Evolutionary conservation across 1,284 basidiomycete species (phyloP).

Genomic region (Cryptococcus sp.): DNA sequence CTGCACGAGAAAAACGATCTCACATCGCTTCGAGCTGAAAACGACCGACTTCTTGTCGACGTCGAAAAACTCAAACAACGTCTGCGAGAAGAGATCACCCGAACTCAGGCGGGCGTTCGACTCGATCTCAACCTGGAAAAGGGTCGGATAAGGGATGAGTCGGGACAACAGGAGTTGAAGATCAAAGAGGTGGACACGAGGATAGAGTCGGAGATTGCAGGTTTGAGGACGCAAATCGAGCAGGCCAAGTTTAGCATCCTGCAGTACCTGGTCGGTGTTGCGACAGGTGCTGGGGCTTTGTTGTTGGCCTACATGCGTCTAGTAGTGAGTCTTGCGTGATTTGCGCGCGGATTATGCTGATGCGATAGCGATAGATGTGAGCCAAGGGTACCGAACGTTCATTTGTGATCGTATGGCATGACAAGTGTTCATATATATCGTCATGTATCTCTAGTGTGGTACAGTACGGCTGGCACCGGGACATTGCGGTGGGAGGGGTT

Average conservation of each 20-base stretch:
- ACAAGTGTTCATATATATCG: no score
- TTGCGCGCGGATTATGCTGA: neutral
- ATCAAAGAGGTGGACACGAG: conserved; percentile 97
- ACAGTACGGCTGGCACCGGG: no score
- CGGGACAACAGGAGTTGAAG: conserved; percentile 86
- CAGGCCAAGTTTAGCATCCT: conserved; percentile 64
- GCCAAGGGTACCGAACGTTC: no score
- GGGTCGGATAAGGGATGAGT: conserved; percentile 88
- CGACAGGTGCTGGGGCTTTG: conserved; percentile 45
- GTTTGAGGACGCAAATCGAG: conserved; percentile 82
- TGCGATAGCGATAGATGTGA: conserved; percentile 1
- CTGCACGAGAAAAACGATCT: conserved; percentile 97
- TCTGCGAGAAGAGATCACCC: conserved; percentile 81
- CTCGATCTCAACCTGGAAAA: conserved; percentile 96
- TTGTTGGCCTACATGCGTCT: conserved; percentile 47
- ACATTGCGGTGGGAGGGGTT: no score
- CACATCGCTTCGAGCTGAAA: conserved; percentile 90
- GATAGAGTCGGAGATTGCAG: conserved; percentile 95
- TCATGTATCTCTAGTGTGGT: no score
- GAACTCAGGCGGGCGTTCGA: conserved; percentile 89
- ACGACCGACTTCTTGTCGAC: conserved; percentile 83
- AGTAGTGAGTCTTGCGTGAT: conserved; percentile 29
- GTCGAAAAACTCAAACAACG: conserved; percentile 95
- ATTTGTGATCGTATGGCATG: no score
- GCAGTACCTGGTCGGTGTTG: conserved; percentile 46